Percentiles rank a stretch among this genome's conserved stretches.
Conservation (phyloP, 2,329 filamentous ascomycete species). For the Incumbomyces delicatus region DNA sequence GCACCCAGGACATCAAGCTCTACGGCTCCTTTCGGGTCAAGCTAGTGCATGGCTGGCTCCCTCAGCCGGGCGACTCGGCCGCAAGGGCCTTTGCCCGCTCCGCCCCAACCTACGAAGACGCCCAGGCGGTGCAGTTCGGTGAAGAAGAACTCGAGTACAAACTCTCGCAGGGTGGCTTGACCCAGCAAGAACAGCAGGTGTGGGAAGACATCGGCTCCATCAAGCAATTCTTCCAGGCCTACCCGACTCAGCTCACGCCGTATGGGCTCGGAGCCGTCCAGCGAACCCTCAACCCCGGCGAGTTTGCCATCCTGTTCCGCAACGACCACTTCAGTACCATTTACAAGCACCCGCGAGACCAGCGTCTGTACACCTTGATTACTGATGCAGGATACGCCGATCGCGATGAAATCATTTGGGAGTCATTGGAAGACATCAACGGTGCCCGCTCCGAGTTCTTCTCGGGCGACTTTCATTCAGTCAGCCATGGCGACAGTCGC, state of each 20-base stretch:
- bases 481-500: constrained; percentile 46
- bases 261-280: constrained; percentile 69
- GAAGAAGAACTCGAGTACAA: constrained; percentile 84
- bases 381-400: constrained; percentile 84
- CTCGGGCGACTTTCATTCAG: constrained; percentile 78
- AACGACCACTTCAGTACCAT: constrained; percentile 96
- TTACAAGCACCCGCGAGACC: constrained; percentile 73
- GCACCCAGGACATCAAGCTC: constrained; percentile 78
- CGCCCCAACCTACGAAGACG: constrained; percentile 81
- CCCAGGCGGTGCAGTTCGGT: constrained; percentile 76
- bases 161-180: constrained; percentile 54
- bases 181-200: constrained; percentile 62
- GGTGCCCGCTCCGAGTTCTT: constrained; percentile 75
- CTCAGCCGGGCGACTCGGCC: constrained; percentile 50
- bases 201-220: constrained; percentile 79
- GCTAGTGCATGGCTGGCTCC: constrained; percentile 87
- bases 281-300: constrained; percentile 61
- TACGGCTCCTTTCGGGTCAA: constrained; percentile 85
- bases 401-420: constrained; percentile 92
- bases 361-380: constrained; percentile 70
- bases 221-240: constrained; percentile 65
- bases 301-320: constrained; percentile 82
- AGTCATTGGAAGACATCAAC: constrained; percentile 79
- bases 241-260: constrained; percentile 77
- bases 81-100: constrained; percentile 60